Percentiles rank a stretch among this genome's conserved stretches.
These are phyloP conservation scores for Meira miltonrushii DNA, from an alignment of 1,284 basidiomycete genomes.

Conservation along the genomic window DNA sequence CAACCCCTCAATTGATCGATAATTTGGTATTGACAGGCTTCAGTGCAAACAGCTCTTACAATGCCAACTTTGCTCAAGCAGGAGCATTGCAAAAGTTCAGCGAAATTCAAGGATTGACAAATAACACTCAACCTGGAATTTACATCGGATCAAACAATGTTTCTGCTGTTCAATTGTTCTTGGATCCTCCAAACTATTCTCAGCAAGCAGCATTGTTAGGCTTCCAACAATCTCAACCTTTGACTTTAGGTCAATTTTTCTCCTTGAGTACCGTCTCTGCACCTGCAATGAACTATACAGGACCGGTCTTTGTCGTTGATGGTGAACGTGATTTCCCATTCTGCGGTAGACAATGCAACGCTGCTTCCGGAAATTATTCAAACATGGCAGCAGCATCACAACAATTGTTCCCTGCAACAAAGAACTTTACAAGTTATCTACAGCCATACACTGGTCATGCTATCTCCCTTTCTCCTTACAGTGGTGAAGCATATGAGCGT, in stretches of 20 bases:
- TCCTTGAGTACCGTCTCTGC: slow-evolving; percentile 35
- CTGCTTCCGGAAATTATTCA: slow-evolving; percentile 18
- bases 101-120: slow-evolving; percentile 30
- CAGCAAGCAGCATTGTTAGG: slow-evolving; percentile 30
- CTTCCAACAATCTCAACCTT: slow-evolving; percentile 37
- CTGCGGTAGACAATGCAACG: slow-evolving; percentile 44
- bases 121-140: slow-evolving; percentile 21
- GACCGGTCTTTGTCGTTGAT: slow-evolving; percentile 54
- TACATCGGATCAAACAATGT: slow-evolving; percentile 42
- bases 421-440: slow-evolving; percentile 25
- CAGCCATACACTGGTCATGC: slow-evolving; percentile 28
- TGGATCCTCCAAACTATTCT: slow-evolving; percentile 54
- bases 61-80: slow-evolving; percentile 34
- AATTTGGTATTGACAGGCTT: slow-evolving; percentile 52
- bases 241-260: slow-evolving; percentile 51
- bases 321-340: slow-evolving; percentile 53
- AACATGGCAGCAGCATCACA: background rate
- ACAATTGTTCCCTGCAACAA: slow-evolving; percentile 22
- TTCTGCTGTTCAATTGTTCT: slow-evolving; percentile 53
- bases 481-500: slow-evolving; percentile 18
- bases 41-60: slow-evolving; percentile 32
- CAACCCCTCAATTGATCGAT: slow-evolving; percentile 43
- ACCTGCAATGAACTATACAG: slow-evolving; percentile 39
- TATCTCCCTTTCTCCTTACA: slow-evolving; percentile 23
- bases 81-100: slow-evolving; percentile 48